A percentile compares a stretch with the other conserved stretches of the same genome.
Conservation (phyloP, 2,329 filamentous ascomycete species). For the Fusarium caatingaense region DNA sequence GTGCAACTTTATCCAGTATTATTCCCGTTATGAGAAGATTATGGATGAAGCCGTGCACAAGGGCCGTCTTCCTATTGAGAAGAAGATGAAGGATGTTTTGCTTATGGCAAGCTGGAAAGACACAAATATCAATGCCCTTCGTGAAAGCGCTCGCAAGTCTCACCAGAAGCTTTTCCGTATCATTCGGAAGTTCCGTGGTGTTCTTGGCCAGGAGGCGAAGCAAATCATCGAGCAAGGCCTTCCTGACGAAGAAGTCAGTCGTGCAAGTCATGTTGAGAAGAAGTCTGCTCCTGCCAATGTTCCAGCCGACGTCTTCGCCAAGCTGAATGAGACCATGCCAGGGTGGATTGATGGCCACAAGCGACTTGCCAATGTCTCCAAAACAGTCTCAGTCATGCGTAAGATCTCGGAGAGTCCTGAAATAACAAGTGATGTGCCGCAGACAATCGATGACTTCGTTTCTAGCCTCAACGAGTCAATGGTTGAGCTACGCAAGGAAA, state of each 20-base stretch:
- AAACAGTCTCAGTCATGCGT: slow-evolving; percentile 80
- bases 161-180: slow-evolving; percentile 93
- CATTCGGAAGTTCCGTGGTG: slow-evolving; percentile 86
- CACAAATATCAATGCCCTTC: slow-evolving; percentile 89
- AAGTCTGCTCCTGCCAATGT: slow-evolving; percentile 13
- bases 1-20: slow-evolving; percentile 81
- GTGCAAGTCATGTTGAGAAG: slow-evolving; percentile 3
- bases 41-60: slow-evolving; percentile 73
- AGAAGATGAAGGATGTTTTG: slow-evolving; percentile 91
- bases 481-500: slow-evolving; percentile 82
- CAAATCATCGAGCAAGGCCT: slow-evolving; percentile 70
- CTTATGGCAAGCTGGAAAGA: slow-evolving; percentile 98
- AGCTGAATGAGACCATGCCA: slow-evolving; percentile 47
- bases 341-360: slow-evolving; percentile 62
- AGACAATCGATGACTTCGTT: slow-evolving; percentile 75
- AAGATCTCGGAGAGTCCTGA: slow-evolving; percentile 67
- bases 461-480: slow-evolving; percentile 74
- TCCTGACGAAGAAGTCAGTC: slow-evolving; percentile 59
- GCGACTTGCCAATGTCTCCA: slow-evolving; percentile 76
- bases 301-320: slow-evolving; percentile 28
- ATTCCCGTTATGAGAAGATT: slow-evolving; percentile 74
- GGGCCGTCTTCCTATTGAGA: slow-evolving; percentile 82
- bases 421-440: slow-evolving; percentile 65
- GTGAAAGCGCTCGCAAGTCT: slow-evolving; percentile 89
- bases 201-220: slow-evolving; percentile 82